These are phyloP conservation scores for Ophiobolus disseminans DNA, from an alignment of 2,329 filamentous ascomycete genomes.

Conservation along the genomic window DNA sequence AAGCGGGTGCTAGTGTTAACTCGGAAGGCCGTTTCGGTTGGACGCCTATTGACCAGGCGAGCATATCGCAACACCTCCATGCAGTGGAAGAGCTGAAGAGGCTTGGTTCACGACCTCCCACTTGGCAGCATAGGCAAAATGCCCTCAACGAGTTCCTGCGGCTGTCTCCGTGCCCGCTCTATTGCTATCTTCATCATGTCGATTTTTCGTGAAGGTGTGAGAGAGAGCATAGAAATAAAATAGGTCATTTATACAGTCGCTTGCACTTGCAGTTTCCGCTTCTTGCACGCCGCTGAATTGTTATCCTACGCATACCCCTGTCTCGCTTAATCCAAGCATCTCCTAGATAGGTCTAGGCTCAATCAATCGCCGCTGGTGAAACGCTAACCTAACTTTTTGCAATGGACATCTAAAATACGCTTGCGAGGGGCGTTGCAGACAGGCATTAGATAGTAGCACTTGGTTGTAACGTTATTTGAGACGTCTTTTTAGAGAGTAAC, in stretches of 20 bases:
- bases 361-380: too few species aligned
- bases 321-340: too few species aligned
- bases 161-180: background rate
- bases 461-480: too few species aligned
- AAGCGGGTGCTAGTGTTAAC: background rate
- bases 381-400: too few species aligned
- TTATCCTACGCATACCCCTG: too few species aligned
- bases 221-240: background rate
- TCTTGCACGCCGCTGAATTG: too few species aligned
- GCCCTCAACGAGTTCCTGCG: background rate
- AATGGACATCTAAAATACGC: too few species aligned
- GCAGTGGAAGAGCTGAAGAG: background rate
- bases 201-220: background rate
- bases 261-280: too few species aligned
- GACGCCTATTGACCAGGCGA: background rate
- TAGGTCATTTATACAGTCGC: background rate
- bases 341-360: too few species aligned
- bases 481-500: too few species aligned
- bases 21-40: slow-evolving; percentile 1
- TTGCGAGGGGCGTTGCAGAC: too few species aligned
- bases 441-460: too few species aligned
- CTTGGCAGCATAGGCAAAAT: background rate
- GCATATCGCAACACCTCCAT: background rate
- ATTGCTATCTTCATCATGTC: background rate
- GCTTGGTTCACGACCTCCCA: background rate